Evolutionary conservation across 129 eudicot species (phyloP).

Genomic region (Saussurea involucrata): DNA sequence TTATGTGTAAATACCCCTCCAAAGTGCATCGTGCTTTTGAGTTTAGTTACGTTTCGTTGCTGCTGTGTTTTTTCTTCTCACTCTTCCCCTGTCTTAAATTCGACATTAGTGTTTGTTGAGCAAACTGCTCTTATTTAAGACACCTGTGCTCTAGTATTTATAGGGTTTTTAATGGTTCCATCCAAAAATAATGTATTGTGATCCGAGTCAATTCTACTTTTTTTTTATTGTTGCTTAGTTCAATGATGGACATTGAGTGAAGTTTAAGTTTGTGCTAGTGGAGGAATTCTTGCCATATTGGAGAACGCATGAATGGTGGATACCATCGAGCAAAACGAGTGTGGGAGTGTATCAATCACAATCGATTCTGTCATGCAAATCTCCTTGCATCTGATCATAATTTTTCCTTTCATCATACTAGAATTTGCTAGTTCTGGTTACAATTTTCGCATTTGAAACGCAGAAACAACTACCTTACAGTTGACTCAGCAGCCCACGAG

Average conservation of each 20-base stretch:
- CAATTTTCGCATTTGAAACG: not conserved
- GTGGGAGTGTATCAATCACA: constrained; percentile 65
- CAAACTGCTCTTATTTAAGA: not conserved
- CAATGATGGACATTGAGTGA: constrained; percentile 91
- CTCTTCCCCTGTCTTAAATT: too few relatives aligned
- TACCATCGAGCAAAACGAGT: constrained; percentile 73
- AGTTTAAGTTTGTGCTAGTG: constrained; percentile 94
- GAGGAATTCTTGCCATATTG: constrained; percentile 92
- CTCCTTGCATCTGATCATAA: constrained; percentile 55
- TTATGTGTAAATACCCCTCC: too few relatives aligned
- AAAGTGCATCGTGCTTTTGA: too few relatives aligned
- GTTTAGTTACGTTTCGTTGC: too few relatives aligned
- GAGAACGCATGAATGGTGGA: constrained; percentile 85
- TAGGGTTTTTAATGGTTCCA: not conserved
- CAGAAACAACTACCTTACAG: constrained; percentile 88
- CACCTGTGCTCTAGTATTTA: not conserved
- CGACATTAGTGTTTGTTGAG: too few relatives aligned
- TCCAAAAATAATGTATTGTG: constrained; percentile 1
- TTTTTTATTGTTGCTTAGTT: constrained; percentile 60
- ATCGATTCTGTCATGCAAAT: constrained; percentile 65
- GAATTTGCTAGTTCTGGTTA: constrained; percentile 10
- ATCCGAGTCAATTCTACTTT: constrained; percentile 8
- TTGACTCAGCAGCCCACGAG: constrained; percentile 86
- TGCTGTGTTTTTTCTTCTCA: too few relatives aligned
- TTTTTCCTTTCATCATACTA: not conserved